These are phyloP conservation scores for Fusarium setosum DNA, from an alignment of 2,329 filamentous ascomycete genomes.

Conservation along the genomic window DNA sequence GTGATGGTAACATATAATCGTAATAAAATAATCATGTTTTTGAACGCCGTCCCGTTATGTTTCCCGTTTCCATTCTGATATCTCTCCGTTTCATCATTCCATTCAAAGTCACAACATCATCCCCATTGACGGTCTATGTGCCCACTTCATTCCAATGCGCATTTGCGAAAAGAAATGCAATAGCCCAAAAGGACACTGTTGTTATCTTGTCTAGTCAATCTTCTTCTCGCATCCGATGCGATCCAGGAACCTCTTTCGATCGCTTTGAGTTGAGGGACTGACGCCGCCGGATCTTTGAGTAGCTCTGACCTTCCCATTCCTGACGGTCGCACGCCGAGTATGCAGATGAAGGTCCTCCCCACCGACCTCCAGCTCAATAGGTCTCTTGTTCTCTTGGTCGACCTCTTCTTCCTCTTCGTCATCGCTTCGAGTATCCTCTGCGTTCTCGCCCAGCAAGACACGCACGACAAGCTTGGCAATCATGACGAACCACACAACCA, in stretches of 20 bases:
- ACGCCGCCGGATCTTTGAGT: slow-evolving; percentile 66
- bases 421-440: slow-evolving; percentile 89
- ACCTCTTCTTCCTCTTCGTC: slow-evolving; percentile 66
- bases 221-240: slow-evolving; percentile 87
- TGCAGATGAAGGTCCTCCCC: slow-evolving; percentile 74
- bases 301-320: slow-evolving; percentile 67
- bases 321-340: not conserved
- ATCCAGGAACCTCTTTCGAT: slow-evolving; percentile 81
- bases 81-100: too few species aligned
- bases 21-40: too few species aligned
- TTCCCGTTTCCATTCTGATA: too few species aligned
- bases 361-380: slow-evolving; percentile 78
- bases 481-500: slow-evolving; percentile 89
- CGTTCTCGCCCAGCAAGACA: slow-evolving; percentile 80
- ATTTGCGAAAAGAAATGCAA: too few species aligned
- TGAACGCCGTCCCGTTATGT: too few species aligned
- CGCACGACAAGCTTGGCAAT: slow-evolving; percentile 67
- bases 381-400: slow-evolving; percentile 60
- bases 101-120: too few species aligned
- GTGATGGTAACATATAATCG: too few species aligned
- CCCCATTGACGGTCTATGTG: too few species aligned
- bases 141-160: too few species aligned
- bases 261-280: slow-evolving; percentile 74
- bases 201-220: slow-evolving; percentile 53
- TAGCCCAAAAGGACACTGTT: not conserved